Percentiles rank a stretch among this genome's conserved stretches.
phyloP scores from a whole-genome alignment of 208 protist species.

The Crithidia mellificae region DNA sequence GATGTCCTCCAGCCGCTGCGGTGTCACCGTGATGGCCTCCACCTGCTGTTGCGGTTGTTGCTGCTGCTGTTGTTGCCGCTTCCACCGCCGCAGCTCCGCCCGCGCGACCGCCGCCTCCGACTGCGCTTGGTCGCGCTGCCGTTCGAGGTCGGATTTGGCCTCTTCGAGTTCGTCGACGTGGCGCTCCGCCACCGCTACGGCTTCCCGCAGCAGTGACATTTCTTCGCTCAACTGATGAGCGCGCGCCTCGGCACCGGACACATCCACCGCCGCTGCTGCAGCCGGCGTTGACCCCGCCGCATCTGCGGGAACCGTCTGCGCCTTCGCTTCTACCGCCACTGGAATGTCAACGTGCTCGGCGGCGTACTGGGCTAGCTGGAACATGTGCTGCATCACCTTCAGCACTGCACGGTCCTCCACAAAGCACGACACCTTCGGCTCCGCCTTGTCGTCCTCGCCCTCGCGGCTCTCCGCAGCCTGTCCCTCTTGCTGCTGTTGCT shows the following conservation, averaged over 20 bases:
- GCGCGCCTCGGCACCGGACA: slow-evolving; percentile 6
- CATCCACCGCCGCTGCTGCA: not conserved
- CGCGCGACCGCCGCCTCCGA: slow-evolving; percentile 77
- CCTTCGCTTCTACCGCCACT: no score
- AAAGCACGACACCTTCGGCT: slow-evolving; percentile 56
- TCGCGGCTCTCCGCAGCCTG: not conserved
- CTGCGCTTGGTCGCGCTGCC: slow-evolving; percentile 60
- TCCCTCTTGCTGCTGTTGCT: slow-evolving; percentile 24
- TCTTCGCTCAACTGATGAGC: slow-evolving; percentile 38
- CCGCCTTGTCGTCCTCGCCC: slow-evolving; percentile 6
- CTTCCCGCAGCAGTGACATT: slow-evolving; percentile 47
- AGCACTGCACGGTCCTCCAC: slow-evolving; percentile 43
- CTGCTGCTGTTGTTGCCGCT: slow-evolving; percentile 30
- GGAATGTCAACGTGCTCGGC: slow-evolving; percentile 6
- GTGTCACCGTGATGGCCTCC: not conserved
- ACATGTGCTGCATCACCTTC: slow-evolving; percentile 79
- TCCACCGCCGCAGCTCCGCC: slow-evolving; percentile 74
- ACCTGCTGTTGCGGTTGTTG: slow-evolving; percentile 12
- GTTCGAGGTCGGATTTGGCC: slow-evolving; percentile 38
- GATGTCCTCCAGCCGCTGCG: not conserved
- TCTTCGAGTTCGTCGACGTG: slow-evolving; percentile 29
- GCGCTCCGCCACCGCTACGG: slow-evolving; percentile 45
- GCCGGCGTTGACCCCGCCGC: not conserved
- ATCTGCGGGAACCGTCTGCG: no score
- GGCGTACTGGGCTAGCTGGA: slow-evolving; percentile 52